Percentiles rank a stretch among this genome's conserved stretches.
These are phyloP conservation scores for Urtica urens DNA, from an alignment of 306 rosid genomes.

Conservation along the genomic window DNA sequence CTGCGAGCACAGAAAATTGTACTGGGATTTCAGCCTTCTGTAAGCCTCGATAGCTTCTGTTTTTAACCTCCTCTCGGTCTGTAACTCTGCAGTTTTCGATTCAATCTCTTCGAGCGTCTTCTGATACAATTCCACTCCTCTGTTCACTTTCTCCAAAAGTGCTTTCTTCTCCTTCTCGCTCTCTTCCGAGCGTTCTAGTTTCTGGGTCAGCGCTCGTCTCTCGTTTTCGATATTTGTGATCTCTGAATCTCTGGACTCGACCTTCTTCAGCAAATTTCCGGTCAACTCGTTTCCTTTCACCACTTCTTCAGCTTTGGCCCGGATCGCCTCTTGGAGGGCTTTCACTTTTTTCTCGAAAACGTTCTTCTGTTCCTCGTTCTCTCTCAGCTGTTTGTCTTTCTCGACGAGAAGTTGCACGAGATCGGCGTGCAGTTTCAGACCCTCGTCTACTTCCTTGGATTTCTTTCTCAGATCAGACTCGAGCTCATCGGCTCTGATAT, in stretches of 20 bases:
- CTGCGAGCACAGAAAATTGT: conserved; percentile 44
- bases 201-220: conserved; percentile 25
- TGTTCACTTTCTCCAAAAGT: conserved; percentile 22
- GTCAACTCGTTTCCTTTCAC: conserved; percentile 12
- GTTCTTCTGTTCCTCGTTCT: conserved; percentile 31
- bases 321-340: conserved; percentile 23
- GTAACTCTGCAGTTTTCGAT: conserved; percentile 25
- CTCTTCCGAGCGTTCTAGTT: conserved; percentile 23
- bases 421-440: conserved; percentile 31
- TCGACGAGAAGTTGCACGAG: conserved; percentile 25
- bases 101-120: conserved; percentile 28
- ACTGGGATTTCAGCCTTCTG: conserved; percentile 67
- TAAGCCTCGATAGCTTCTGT: conserved; percentile 25
- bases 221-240: conserved; percentile 28
- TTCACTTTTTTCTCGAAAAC: conserved; percentile 23
- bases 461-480: conserved; percentile 22
- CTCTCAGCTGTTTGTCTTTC: conserved; percentile 25
- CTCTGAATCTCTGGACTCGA: conserved; percentile 21
- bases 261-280: conserved; percentile 20
- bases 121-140: conserved; percentile 16
- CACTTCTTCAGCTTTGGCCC: conserved; percentile 26
- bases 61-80: conserved; percentile 38
- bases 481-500: conserved; percentile 28
- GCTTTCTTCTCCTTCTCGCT: conserved; percentile 30
- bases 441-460: conserved; percentile 36